phyloP scores from a whole-genome alignment of 257 asterid genomes.

The Buddleja alternifolia region DNA sequence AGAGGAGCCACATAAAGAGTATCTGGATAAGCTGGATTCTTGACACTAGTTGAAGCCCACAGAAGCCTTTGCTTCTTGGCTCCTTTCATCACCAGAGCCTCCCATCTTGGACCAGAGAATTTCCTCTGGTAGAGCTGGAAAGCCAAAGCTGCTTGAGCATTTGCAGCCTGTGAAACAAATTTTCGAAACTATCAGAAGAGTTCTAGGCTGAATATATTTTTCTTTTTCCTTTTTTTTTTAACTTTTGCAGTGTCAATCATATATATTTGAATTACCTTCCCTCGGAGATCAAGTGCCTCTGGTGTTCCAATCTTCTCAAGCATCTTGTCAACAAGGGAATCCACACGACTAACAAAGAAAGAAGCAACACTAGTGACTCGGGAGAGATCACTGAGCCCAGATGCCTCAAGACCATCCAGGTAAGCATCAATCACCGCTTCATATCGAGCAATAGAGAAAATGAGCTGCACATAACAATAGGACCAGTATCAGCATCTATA shows the following conservation, averaged over 20 bases:
- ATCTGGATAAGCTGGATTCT: constrained; percentile 98
- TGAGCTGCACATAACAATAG: constrained; percentile 65
- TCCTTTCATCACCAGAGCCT: constrained; percentile 95
- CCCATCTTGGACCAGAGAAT: constrained; percentile 99
- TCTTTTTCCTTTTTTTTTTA: too few relatives aligned
- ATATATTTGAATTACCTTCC: constrained; percentile 64
- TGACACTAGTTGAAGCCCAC: constrained; percentile 99
- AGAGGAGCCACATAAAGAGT: constrained; percentile 99
- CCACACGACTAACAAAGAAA: constrained; percentile 97
- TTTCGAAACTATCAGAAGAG: constrained; percentile 7
- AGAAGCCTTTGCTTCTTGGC: constrained; percentile 98
- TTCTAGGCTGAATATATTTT: background rate
- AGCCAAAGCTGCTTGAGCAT: constrained; percentile 97
- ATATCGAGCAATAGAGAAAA: constrained; percentile 91
- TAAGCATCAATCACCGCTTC: constrained; percentile 99
- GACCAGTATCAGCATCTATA: constrained; percentile 30
- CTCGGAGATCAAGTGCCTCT: constrained; percentile 94
- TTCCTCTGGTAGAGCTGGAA: constrained; percentile 91
- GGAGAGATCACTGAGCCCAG: constrained; percentile 92
- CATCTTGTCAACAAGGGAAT: constrained; percentile 93
- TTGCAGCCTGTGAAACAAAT: constrained; percentile 77
- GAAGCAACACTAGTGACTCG: constrained; percentile 97
- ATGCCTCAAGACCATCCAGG: constrained; percentile 98
- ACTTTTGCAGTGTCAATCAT: background rate
- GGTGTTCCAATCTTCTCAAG: constrained; percentile 95